Base-by-base conservation (phyloP, 2,329 filamentous ascomycete genomes). In the Cercospora citrullina region DNA sequence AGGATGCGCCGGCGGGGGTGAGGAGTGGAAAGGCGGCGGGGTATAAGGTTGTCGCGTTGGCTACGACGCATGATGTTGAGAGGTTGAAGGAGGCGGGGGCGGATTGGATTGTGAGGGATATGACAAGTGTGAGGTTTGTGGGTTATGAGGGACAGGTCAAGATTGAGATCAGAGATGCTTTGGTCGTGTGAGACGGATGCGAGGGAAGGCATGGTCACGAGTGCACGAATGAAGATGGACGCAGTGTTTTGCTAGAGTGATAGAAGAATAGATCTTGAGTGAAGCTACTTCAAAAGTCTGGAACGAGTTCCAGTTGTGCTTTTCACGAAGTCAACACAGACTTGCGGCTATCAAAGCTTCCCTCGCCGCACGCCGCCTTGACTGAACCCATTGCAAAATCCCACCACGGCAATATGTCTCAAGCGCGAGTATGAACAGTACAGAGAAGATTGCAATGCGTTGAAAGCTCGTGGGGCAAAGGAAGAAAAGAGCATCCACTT, bases 1-100 rank as follows among this genome's bases (percentile, higher is more conserved):
- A 97, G 81, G 94, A 97, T 81, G 92, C 92, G 65, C 93, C 94
- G 5, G 92, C 93, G 7, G 94, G 94, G 5, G 92, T 97, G 76
- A 85, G 82, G 71, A 89, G 93, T 30, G 94, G 93, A 60, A 96
- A 94, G 81, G 91, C 87, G 0, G 94, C 94, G 9, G 93, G 93
- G 1, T 97, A 91, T 82, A 89, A 87, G 76, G 94, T 97, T 12
- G 81, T 96, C 57, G 94, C 89, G n/a, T 81, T 97, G 64, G 87
- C 91, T 65, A 97, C 93, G 64, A 96, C 92, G 76, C 94, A 97
- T 81, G 88, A 86, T 28, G 82, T 90, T 57, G 87, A 89, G 73
- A 87, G 94, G 81, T 85, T 96, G 60, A 81, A 85, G 69, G 87
- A 86, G 58, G 92, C 93, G 4, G 90, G 87, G n/a, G 92, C 94